Evolutionary conservation across 371 early-diverging fungal species (phyloP), one percentile per base, ranked within the genome.

Genomic region (Syncephalastrum contaminatum): DNA sequence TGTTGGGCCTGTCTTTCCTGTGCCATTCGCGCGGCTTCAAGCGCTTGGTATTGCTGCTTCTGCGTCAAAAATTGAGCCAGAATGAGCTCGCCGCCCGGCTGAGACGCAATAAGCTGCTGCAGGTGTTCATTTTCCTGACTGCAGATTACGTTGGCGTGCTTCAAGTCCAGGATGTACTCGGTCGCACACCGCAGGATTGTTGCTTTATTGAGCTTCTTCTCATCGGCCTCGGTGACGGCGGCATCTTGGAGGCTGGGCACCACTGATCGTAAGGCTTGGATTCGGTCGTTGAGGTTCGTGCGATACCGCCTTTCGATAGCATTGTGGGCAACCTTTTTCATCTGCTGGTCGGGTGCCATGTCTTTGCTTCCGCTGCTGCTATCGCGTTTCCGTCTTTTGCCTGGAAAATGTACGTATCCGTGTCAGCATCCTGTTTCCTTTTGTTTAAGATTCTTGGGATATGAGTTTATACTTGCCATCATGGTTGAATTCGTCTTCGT

Each of bases 271-370:
- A 96, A 78, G 39, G 94, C 93, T 46, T 84, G 71, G 50, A 96
- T 95, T 42, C 95, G 85, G 58, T 95, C 92, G 78, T 96, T 96
- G 61, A 96, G 91, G 69, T 95, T 96, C 71, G 92, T 94, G 55
- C 97, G 84, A 70, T 95, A 95, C 19, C 93, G 86, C n/a, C 92
- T 84, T 69, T 96, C 97, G 47, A 95, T 94, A 3, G 90, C 95
- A 60, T 95, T 96, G 69, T 96, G 97, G 0, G 95, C 93, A 6
- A 89, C 88, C 66, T 93, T 94, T 66, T 94, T 91, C 51, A 87
- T 85, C 44, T 85, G 85, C 56, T 84, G 85, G 41, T 65, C 67
- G 6, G 56, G 56, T 18, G 46, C 56, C 15, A 55, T 49, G 50
- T 46, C 50, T 12, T 42, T 50, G n/a, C 50, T 30, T 43, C 22